These are phyloP conservation scores for Orbilia oligospora DNA, from an alignment of 2,329 filamentous ascomycete genomes.

Conservation along the genomic window DNA sequence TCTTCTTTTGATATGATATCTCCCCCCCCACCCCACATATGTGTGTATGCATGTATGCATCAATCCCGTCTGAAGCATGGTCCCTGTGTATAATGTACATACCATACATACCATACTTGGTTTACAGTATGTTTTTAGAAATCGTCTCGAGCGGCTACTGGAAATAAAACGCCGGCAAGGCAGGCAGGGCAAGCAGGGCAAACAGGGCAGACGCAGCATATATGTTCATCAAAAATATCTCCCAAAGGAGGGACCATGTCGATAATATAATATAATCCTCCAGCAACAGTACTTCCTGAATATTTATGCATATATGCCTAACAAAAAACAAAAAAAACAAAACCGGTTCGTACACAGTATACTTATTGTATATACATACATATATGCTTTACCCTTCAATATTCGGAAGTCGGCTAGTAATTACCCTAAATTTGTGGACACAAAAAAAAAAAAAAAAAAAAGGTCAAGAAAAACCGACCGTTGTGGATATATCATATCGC, in stretches of 20 bases:
- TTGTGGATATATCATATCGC: background rate
- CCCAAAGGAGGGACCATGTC: background rate
- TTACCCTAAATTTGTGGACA: slow-evolving; percentile 30
- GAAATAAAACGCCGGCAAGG: slow-evolving; percentile 22
- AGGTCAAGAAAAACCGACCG: background rate
- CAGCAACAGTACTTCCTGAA: too few species aligned
- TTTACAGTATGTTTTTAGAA: slow-evolving; percentile 14
- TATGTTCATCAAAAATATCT: too few species aligned
- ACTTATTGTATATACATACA: too few species aligned
- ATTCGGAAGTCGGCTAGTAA: too few species aligned
- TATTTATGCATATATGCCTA: too few species aligned
- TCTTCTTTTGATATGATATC: slow-evolving; percentile 1
- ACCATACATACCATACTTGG: too few species aligned
- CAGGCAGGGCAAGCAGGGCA: background rate
- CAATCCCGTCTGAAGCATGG: background rate
- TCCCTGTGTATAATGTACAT: background rate
- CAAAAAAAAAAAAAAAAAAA: too few species aligned
- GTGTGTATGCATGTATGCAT: background rate
- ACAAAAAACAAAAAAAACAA: too few species aligned
- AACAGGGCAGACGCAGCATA: too few species aligned
- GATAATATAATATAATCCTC: too few species aligned
- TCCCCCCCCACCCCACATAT: slow-evolving; percentile 11
- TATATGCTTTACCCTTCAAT: too few species aligned
- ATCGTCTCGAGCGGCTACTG: slow-evolving; percentile 27
- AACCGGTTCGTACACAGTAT: too few species aligned